Base-by-base conservation (phyloP, 148 eudicot species). In the Simmondsia chinensis region DNA sequence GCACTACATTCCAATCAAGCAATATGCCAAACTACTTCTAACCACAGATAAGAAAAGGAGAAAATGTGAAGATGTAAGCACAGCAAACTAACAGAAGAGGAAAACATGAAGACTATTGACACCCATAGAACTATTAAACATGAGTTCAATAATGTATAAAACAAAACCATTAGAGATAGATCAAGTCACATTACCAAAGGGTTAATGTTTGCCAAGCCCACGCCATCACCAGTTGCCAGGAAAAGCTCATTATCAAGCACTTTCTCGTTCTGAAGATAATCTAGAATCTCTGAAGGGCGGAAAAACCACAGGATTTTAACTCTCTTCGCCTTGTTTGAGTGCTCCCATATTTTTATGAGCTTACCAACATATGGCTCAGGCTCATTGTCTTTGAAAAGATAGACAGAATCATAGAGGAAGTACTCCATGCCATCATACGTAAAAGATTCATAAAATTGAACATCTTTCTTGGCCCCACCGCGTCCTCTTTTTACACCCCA, bases 301-400 rank as follows among this genome's bases (percentile, higher is more conserved):
- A 86, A 78, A 61, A 82, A 86, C 95, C 95, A 86, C 7, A 70
- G 64, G 40, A 79, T 25, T 54, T 78, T 76, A 18, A 86, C 79
- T 71, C 34, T 71, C 66, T 50, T 78, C 7, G 46, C 19, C 43
- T 55, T 59, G 18, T 47, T 64, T 13, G 48, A 20, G 4, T 6
- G 17, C 50, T 73, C 81, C 83, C 83, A 86, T 25, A 73, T 71
- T 33, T 57, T 70, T 46, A 68, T 40, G n/a, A 78, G 47, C 41
- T 70, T 78, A 13, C 80, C 80, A 11, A 78, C 56, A 33, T 56
- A 54, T 59, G 74, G 81, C 25, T 64, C 70, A 10, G 59, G 29
- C 42, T 60, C 63, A 13, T 53, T 67, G n/a, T 61, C 60, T 37
- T 59, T 69, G 51, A 56, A 33, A 61, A 71, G 36, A 39, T 71